Base-by-base conservation (phyloP, 805 yeast genomes). In the Kuraishia capsulata region DNA sequence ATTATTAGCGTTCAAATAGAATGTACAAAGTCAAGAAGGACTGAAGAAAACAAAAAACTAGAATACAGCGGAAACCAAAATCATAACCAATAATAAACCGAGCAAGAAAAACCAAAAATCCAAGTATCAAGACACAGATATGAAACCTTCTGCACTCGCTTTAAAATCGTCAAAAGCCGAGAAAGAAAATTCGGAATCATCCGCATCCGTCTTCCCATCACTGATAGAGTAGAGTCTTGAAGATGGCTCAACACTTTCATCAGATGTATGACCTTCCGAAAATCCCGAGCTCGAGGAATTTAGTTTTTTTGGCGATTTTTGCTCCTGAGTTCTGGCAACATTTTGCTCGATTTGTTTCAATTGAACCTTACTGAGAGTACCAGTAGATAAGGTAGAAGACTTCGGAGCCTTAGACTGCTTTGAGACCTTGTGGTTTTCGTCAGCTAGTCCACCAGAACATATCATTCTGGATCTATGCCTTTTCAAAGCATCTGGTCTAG, bases 401-500 rank as follows among this genome's bases (percentile, higher is more conserved):
- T 20, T 31, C 9, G 32, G 19, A 6, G 8, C 11, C 26, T 8
- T 8, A 8, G 8, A 11, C 14, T 11, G 17, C 14, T 28, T 28
- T 13, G 14, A 28, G 17, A 28, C 17, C 17, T 28, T 28, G 17
- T 9, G 13, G 13, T 51, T 53, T 19, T 49, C 56, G 37, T 55
- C 60, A 3, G 59, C 56, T 9, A 76, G 56, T 2, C 90, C 95
- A 17, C 95, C 95, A n/a, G 61, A 49, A 53, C 97, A 89, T 30
- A 87, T 86, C 62, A 78, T 76, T 47, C 95, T 71, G 34, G 76
- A 66, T 46, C 86, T 67, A 54, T 90, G 98, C 44, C 90, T 73
- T 47, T 76, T 77, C 56, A 89, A 64, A 0, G 96, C 96, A 64
- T 92, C 97, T 39, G 83, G 81, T 42, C 97, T 70, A 2, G 90